Percentiles rank a stretch among this genome's conserved stretches.
Evolutionary conservation across 495 filamentous ascomycete species (phyloP).

Genomic region (Tuber aestivum): DNA sequence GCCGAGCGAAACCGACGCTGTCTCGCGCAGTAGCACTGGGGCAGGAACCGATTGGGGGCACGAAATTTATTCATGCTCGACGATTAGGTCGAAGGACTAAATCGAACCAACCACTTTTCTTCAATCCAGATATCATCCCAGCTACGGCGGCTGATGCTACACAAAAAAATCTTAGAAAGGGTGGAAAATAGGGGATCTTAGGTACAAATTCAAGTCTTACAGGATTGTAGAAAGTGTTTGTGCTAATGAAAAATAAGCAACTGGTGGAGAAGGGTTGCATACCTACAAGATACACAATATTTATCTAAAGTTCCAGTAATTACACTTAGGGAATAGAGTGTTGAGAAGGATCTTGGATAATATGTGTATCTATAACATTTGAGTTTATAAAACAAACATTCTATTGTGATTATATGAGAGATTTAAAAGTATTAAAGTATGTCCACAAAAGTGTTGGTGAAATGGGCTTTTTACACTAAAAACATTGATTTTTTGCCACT

Average conservation of each 20-base stretch:
- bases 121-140: neutral
- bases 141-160: neutral
- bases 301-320: neutral
- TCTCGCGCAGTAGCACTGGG: neutral
- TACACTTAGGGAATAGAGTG: neutral
- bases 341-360: neutral
- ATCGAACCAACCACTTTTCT: neutral
- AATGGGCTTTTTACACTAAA: too few relatives aligned
- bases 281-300: too few relatives aligned
- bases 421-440: too few relatives aligned
- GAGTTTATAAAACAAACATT: neutral
- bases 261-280: neutral
- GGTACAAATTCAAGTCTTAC: neutral
- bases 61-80: neutral
- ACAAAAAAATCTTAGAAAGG: neutral
- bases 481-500: too few relatives aligned
- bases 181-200: neutral
- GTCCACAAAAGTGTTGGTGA: too few relatives aligned
- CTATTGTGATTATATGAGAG: too few relatives aligned
- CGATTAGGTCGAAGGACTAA: neutral
- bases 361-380: neutral
- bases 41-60: neutral
- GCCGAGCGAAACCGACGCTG: neutral
- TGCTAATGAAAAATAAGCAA: neutral
- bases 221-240: neutral